Base-by-base conservation (phyloP, 805 yeast species). In the Peterozyma xylosa region DNA sequence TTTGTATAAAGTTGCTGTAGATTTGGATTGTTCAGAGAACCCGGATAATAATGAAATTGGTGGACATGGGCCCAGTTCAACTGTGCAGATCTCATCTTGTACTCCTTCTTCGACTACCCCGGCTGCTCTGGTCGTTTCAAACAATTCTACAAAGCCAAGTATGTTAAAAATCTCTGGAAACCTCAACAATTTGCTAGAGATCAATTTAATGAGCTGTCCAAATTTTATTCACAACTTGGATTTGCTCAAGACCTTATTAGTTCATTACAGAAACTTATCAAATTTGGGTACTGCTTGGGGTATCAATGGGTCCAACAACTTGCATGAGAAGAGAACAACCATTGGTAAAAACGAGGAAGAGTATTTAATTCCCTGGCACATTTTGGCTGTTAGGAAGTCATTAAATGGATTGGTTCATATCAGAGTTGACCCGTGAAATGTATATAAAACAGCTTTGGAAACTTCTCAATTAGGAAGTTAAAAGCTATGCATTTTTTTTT, bases 151-250 rank as follows among this genome's bases (percentile, higher is more conserved):
- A 13, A 32, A 32, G 13, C 14, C 14, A 9, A 32, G 15, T 5
- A 32, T 32, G 5, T 10, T 14, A 5, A 32, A 32, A 32, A 18
- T 36, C 30, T 21, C 27, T 21, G 30, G 42, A 67, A 32, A 34
- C 18, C 27, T 21, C 27, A 50, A 45, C 18, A 54, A 46, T 33
- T 38, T 74, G 3, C 73, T 79, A 48, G 93, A 85, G 52, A 75
- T 82, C 6, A 82, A 79, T 50, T 63, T 86, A 30, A 60, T 86
- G 50, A 84, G 89, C 55, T 85, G 91, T 53, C 87, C 89, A 14
- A 76, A 78, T 34, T 78, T 78, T 35, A 76, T 85, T 60, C 72
- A 77, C 44, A 68, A 78, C 2, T 69, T 68, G 15, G 71, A 69
- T 7, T 59, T 85, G 21, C 64, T 86, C 67, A 74, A 70, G 47